These are phyloP conservation scores for Aspergillus ustus DNA, from an alignment of 2,329 filamentous ascomycete species.

Conservation along the genomic window DNA sequence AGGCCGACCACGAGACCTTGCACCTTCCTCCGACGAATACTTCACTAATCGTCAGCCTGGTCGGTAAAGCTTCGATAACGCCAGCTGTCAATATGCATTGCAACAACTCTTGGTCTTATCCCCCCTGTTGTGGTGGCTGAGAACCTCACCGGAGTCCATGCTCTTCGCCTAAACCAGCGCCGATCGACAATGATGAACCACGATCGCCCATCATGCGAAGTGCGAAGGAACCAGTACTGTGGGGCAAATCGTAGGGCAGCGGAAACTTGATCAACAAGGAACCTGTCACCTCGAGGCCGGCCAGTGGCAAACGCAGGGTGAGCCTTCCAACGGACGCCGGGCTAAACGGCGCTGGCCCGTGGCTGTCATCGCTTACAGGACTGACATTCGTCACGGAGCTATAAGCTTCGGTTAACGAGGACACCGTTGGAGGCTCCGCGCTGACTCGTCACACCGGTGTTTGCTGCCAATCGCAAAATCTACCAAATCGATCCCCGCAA, in stretches of 20 bases:
- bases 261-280: not conserved
- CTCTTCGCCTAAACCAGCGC: not conserved
- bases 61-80: too few species aligned
- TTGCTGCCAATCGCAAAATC: not conserved
- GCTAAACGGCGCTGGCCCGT: not conserved
- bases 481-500: not conserved
- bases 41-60: too few species aligned
- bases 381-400: not conserved
- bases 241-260: not conserved
- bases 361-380: not conserved
- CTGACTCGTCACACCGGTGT: not conserved
- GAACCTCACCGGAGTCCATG: not conserved
- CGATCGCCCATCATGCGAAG: not conserved
- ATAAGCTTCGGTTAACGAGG: not conserved
- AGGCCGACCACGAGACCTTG: too few species aligned
- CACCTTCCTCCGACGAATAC: too few species aligned
- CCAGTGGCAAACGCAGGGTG: not conserved
- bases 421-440: not conserved
- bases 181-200: not conserved
- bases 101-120: too few species aligned
- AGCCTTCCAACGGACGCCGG: not conserved
- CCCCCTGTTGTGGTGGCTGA: too few species aligned
- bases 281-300: not conserved
- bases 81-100: too few species aligned
- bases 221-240: not conserved